These are phyloP conservation scores for Naganishia antarctica DNA, from an alignment of 768 basidiomycete species.

Conservation along the genomic window DNA sequence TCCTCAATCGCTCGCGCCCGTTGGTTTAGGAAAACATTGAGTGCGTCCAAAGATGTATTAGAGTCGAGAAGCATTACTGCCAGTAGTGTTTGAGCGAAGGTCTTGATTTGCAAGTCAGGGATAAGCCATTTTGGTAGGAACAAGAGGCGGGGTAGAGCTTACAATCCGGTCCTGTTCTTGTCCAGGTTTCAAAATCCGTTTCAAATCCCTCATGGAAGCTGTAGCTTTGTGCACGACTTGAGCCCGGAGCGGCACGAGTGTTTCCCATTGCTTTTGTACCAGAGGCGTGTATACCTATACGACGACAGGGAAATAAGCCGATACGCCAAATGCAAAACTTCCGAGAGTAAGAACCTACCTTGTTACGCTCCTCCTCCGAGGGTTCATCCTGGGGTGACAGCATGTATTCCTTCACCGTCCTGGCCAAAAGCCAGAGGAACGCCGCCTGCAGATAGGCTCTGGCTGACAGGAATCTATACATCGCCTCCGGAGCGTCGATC, in stretches of 20 bases:
- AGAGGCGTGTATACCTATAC: conserved; percentile 76
- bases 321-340: not conserved
- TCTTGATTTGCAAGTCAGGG: conserved; percentile 50
- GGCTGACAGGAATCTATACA: conserved; percentile 64
- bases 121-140: not conserved
- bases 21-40: conserved; percentile 67
- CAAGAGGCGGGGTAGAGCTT: conserved; percentile 1
- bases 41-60: conserved; percentile 66
- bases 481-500: conserved; percentile 81
- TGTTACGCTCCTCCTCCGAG: not conserved
- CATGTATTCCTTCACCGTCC: conserved; percentile 75
- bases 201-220: conserved; percentile 64
- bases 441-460: conserved; percentile 75
- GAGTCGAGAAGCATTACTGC: conserved; percentile 86
- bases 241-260: conserved; percentile 73
- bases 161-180: conserved; percentile 4
- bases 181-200: conserved; percentile 41
- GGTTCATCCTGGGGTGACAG: conserved; percentile 37
- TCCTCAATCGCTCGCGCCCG: conserved; percentile 43
- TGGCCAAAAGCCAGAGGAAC: conserved; percentile 78
- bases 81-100: conserved; percentile 69
- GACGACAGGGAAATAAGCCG: not conserved
- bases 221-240: conserved; percentile 88
- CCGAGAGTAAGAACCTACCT: not conserved
- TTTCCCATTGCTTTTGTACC: conserved; percentile 88